Conservation (phyloP, 2,329 filamentous ascomycete species). For the Pyrenophora graminea region DNA sequence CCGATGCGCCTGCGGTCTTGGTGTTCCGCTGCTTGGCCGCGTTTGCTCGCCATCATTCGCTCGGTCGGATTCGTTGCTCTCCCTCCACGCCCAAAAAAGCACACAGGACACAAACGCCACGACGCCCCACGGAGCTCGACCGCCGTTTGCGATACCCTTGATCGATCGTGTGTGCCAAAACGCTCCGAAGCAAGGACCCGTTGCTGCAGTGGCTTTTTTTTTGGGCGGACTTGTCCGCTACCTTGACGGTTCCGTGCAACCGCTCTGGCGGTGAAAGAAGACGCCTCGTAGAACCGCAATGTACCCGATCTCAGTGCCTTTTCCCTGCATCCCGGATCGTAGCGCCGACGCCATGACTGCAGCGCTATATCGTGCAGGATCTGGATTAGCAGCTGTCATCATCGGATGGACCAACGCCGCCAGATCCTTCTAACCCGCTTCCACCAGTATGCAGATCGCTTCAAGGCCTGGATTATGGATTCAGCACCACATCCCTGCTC, state of each 20-base stretch:
- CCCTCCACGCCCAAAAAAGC: constrained; percentile 19
- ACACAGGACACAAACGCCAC: constrained; percentile 19
- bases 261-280: constrained; percentile 19
- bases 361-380: constrained; percentile 37
- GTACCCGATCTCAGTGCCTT: constrained; percentile 19
- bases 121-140: constrained; percentile 23
- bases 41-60: constrained; percentile 21
- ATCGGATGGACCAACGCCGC: constrained; percentile 28
- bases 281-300: constrained; percentile 15
- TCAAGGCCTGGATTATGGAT: constrained; percentile 32
- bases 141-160: constrained; percentile 16
- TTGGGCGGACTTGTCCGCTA: constrained; percentile 25
- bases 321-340: constrained; percentile 34
- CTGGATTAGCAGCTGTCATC: constrained; percentile 35
- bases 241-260: constrained; percentile 15
- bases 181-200: constrained; percentile 19
- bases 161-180: constrained; percentile 19
- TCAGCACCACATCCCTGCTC: constrained; percentile 28
- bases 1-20: constrained; percentile 12
- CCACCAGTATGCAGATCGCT: constrained; percentile 32
- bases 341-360: constrained; percentile 35
- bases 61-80: neutral
- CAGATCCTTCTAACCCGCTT: constrained; percentile 37
- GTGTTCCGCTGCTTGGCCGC: constrained; percentile 2
- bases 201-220: constrained; percentile 6